Conservation (phyloP, 2,329 filamentous ascomycete species). For the Hypoxylon sp. region DNA sequence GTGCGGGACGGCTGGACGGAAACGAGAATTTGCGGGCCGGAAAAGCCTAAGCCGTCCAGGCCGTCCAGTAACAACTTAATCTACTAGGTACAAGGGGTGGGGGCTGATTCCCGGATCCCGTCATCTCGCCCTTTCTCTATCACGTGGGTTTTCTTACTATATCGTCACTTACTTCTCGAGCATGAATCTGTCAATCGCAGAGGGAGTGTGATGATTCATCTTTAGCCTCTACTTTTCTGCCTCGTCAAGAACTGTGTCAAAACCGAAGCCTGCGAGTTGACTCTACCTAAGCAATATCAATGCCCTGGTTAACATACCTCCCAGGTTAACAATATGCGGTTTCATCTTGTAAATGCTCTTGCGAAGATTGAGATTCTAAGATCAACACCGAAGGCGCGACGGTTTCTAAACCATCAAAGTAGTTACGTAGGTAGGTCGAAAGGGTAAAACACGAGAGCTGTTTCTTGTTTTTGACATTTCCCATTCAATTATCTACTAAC, state of each 20-base stretch:
- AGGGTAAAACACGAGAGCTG: constrained; percentile 1
- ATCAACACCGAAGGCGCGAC: not conserved
- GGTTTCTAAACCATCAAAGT: not conserved
- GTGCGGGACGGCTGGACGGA: constrained; percentile 1
- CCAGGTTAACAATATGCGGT: not conserved
- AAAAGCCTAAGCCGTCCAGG: constrained; percentile 14
- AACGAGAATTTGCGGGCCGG: not conserved
- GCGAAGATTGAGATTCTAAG: not conserved
- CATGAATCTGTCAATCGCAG: not conserved
- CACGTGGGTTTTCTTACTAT: not conserved
- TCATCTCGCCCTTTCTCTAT: not conserved
- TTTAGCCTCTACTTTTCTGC: not conserved
- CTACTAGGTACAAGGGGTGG: too few relatives aligned
- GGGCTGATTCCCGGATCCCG: not conserved
- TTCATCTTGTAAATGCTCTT: not conserved
- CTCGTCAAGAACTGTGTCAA: not conserved
- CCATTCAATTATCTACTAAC: not conserved
- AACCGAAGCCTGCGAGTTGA: not conserved
- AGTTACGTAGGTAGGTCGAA: not conserved
- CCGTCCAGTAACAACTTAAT: constrained; percentile 8
- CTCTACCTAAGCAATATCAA: not conserved
- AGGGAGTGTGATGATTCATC: not conserved
- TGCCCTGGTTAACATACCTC: not conserved
- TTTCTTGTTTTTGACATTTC: not conserved
- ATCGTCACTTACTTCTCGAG: not conserved